Conservation (phyloP, 1,284 basidiomycete genomes). For the Sporisorium reilianum region DNA sequence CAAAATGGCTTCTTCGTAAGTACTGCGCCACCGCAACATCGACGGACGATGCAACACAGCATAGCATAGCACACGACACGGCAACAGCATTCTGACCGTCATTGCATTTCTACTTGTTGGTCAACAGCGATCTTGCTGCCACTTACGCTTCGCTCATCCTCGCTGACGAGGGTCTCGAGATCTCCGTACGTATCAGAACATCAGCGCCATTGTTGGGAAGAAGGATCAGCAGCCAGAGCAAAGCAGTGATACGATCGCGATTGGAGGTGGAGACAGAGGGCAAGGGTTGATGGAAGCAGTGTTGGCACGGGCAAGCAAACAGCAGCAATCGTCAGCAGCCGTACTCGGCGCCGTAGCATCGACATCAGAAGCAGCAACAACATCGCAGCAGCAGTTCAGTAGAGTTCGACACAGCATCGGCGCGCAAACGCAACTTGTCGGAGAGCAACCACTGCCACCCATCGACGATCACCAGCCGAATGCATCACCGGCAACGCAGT, state of each 20-base stretch:
- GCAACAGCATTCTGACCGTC: constrained; percentile 20
- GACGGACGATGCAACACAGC: no score
- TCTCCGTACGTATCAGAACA: constrained; percentile 79
- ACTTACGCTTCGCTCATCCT: constrained; percentile 85
- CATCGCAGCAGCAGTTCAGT: background rate
- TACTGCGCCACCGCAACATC: background rate
- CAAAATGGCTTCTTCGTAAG: constrained; percentile 58
- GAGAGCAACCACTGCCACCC: no score
- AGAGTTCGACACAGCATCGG: background rate
- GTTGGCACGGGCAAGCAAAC: no score
- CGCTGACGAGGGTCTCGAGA: constrained; percentile 88
- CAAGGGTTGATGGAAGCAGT: no score
- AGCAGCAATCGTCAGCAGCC: no score
- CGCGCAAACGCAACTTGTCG: background rate
- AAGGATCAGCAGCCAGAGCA: background rate
- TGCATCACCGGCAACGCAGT: no score
- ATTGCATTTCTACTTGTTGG: background rate
- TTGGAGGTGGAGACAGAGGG: no score
- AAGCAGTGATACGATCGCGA: constrained; percentile 1
- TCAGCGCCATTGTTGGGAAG: background rate
- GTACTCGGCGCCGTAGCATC: no score
- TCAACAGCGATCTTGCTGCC: constrained; percentile 67
- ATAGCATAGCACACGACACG: background rate
- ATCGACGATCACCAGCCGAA: no score
- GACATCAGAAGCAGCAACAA: no score